Conservation (phyloP, 495 filamentous ascomycete species). For the Cercophora newfieldiana region DNA sequence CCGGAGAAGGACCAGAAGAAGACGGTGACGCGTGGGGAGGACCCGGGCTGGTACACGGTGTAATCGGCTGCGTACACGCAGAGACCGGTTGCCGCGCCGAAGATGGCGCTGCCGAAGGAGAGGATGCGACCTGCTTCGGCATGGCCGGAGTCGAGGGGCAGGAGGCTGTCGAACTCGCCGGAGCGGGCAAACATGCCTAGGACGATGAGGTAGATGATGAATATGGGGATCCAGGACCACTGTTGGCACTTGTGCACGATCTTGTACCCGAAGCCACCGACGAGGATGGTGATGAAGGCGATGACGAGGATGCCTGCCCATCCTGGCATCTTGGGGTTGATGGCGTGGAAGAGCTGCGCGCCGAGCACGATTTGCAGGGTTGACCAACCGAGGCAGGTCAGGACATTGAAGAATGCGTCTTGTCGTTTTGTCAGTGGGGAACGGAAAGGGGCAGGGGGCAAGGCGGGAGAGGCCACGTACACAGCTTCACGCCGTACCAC, state of each 20-base stretch:
- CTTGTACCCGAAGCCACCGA: constrained; percentile 77
- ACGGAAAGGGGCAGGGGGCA: too few species aligned
- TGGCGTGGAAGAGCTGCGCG: constrained; percentile 75
- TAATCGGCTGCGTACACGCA: not conserved
- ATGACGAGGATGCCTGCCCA: constrained; percentile 79
- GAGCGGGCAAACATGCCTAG: constrained; percentile 74
- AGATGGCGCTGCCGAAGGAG: not conserved
- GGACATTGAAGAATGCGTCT: constrained; percentile 74
- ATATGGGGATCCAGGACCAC: constrained; percentile 59
- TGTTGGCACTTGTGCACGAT: constrained; percentile 80
- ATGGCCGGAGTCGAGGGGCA: constrained; percentile 44
- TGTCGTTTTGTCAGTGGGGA: too few species aligned
- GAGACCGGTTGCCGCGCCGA: not conserved
- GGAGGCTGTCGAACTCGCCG: constrained; percentile 66
- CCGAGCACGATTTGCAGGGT: constrained; percentile 80
- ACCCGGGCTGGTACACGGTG: not conserved
- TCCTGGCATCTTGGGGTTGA: constrained; percentile 69
- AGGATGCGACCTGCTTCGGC: not conserved
- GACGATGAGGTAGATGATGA: constrained; percentile 76
- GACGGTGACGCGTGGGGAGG: not conserved
- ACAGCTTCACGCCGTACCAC: constrained; percentile 58
- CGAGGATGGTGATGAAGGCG: constrained; percentile 65
- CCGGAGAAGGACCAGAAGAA: not conserved
- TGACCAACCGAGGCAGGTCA: constrained; percentile 78
- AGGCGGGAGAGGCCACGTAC: constrained; percentile 1